Conservation (phyloP, 2,329 filamentous ascomycete genomes). For the Beauveria australis region DNA sequence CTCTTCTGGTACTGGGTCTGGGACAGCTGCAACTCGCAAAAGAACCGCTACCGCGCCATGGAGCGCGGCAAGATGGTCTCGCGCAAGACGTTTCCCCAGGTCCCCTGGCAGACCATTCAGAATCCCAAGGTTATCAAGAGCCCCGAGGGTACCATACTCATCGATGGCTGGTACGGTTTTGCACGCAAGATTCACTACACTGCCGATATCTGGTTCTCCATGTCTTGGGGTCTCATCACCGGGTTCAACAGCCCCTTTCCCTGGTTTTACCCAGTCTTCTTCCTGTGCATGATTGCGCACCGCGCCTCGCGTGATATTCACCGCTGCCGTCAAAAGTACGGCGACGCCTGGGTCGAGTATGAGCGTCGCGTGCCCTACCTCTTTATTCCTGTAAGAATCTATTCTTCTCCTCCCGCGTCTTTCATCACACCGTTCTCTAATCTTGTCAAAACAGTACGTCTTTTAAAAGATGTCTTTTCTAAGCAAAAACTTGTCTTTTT, state of each 20-base stretch:
- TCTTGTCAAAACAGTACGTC: constrained; percentile 27
- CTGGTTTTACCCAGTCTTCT: constrained; percentile 87
- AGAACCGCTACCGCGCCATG: constrained; percentile 80
- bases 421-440: neutral
- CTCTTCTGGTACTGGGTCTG: constrained; percentile 83
- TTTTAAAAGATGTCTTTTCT: constrained; percentile 23
- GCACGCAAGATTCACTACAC: constrained; percentile 57
- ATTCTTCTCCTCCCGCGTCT: neutral
- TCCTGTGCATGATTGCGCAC: constrained; percentile 72
- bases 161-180: constrained; percentile 75
- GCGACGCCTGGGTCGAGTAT: constrained; percentile 73
- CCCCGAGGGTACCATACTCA: constrained; percentile 64
- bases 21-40: constrained; percentile 88
- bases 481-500: neutral
- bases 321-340: constrained; percentile 72
- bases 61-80: constrained; percentile 63
- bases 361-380: constrained; percentile 71
- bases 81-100: constrained; percentile 78
- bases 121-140: constrained; percentile 47
- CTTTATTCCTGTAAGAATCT: constrained; percentile 60
- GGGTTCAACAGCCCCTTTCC: constrained; percentile 65
- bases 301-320: constrained; percentile 69
- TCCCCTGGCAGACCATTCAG: constrained; percentile 67
- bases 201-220: constrained; percentile 40
- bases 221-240: constrained; percentile 44